Base-by-base conservation (phyloP, 2,329 filamentous ascomycete species). In the Colletotrichum sp. region DNA sequence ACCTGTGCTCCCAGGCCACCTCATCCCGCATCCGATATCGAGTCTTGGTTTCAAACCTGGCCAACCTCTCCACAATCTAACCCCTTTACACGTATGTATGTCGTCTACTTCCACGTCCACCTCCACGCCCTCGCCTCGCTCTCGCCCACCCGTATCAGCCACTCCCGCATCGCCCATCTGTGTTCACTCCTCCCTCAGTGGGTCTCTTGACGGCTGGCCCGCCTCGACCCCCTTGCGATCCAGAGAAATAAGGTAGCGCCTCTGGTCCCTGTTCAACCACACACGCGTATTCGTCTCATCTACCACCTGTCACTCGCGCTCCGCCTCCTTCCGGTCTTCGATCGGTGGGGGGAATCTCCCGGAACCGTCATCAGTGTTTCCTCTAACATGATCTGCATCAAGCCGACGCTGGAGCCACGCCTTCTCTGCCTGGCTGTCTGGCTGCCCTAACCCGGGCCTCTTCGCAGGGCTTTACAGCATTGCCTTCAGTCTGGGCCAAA, bases 241-340 rank as follows among this genome's bases (percentile, higher is more conserved):
- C 73, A 65, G 21, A 32, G 38, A 71, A 75, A 66, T 76, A 75
- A 75, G 71, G 74, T 76, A 73, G 66, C 52, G 60, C 66, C 36
- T 70, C 71, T 62, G 55, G 64, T 60, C 77, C 60, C 52, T 76
- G 66, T 64, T 58, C 36, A 10, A 69, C 48, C 52, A 64, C 71
- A 76, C 34, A 66, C 66, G 36, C 71, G 69, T 76, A 74, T 77
- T 76, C 78, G 79, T 81, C 79, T 80, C 79, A 80, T 78, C 67
- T 80, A 62, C 61, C 65, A 70, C 66, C 74, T 76, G 74, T 76
- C 74, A 76, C 74, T 68, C 75, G 65, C 71, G 74, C 75, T 78
- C 79, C 75, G 75, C 71, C 79, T 78, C 71, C 79, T 78, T 80
- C 77, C 75, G 78, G 78, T 79, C 75, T 78, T 71, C 75, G 76